Evolutionary conservation across 2,329 filamentous ascomycete species (phyloP), one percentile per base, ranked within the genome.

Genomic region (Rutstroemia sp.): DNA sequence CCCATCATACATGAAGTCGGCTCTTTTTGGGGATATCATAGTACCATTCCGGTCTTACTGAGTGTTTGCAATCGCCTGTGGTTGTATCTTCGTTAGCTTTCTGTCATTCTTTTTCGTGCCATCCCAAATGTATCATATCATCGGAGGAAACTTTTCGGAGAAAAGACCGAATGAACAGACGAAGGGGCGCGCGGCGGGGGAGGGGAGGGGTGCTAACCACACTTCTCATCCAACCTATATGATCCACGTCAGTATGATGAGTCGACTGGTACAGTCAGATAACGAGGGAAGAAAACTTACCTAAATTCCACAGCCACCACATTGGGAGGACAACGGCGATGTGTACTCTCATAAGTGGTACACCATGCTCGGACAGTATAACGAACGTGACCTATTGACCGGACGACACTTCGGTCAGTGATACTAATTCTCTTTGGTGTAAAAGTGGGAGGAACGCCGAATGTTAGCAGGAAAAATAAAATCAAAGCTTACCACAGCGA

Each of bases 311-410:
- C 61, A 9, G 66, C 63, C 45, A 68, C 78, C 30, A 82, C 74
- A 59, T 80, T 79, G 16, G 77, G 74, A 21, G 76, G 75, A 68
- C 79, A 82, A 59, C 79, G 71, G 60, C 75, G 76, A 61, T 81
- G 79, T 34, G 79, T 79, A 62, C 77, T 74, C 68, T 73, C 70
- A 61, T 73, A 73, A 58, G 60, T 66, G 47, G 66, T 65, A 71
- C 79, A 82, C 79, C 79, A 82, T 18, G 77, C 77, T 61, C 77
- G 73, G 47, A 82, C 79, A 8, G 76, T 77, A 62, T 76, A 81
- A 37, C 79, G 74, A 57, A 78, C 69, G 68, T 83, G 79, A 50
- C 73, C 74, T 56, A 46, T 30, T 18, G 19, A 51, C 21, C 18
- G 27, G 2, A 39, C 21, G 39, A 50, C 44, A 9, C 27, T 14